Conservation (phyloP, 192 early-diverging fungal genomes). For the Linnemannia schmuckeri region DNA sequence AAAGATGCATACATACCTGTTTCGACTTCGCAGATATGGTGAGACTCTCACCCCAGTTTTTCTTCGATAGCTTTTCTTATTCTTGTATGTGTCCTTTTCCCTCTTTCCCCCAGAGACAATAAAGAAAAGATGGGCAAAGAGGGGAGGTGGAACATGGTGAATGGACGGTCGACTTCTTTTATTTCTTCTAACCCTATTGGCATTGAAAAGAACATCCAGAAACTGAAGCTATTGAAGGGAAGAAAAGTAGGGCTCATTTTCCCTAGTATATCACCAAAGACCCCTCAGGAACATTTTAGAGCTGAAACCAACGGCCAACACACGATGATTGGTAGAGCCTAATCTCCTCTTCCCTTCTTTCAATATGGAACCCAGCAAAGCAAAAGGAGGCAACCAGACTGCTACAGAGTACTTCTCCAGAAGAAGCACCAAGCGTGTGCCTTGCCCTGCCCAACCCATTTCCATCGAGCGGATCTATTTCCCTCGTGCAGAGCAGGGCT, state of each 20-base stretch:
- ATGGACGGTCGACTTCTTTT: neutral
- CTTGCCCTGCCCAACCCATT: neutral
- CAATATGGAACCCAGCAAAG: neutral
- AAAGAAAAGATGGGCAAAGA: neutral
- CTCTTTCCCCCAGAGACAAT: neutral
- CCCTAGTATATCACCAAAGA: neutral
- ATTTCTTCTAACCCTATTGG: neutral
- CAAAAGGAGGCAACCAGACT: neutral
- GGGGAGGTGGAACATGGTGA: neutral
- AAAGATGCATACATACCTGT: neutral
- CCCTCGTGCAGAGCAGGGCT: neutral
- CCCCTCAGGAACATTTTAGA: neutral
- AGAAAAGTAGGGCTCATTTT: neutral
- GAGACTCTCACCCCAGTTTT: neutral
- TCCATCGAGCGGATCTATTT: neutral
- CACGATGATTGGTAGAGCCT: neutral
- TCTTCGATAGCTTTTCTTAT: neutral
- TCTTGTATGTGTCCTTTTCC: neutral
- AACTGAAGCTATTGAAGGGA: neutral
- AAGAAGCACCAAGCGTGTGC: neutral
- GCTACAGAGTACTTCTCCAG: no score
- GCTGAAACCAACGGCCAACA: neutral
- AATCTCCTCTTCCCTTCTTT: neutral
- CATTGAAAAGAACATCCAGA: conserved; percentile 5
- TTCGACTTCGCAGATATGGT: neutral